Base-by-base conservation (phyloP, 2,329 filamentous ascomycete species). In the Colletotrichum salicis region DNA sequence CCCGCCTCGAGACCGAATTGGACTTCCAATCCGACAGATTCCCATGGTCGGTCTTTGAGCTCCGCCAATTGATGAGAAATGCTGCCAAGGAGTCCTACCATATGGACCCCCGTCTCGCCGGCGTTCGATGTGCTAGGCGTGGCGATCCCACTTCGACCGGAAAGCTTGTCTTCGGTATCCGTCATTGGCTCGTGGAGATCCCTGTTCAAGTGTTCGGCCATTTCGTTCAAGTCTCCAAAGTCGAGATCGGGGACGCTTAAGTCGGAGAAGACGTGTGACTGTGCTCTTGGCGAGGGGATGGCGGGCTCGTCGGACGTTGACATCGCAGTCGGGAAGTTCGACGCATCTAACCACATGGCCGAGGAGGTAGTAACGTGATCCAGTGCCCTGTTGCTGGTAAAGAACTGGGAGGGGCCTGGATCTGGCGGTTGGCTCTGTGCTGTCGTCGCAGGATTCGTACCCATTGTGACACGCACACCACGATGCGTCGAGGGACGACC, bases 161-260 rank as follows among this genome's bases (percentile, higher is more conserved):
- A 58, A n/a, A 58, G 29, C 55, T 22, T 58, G 7, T 58, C 55
- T 31, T 58, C 55, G n/a, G 24, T 19, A 33, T 58, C 19, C 8
- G 8, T 13, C 55, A 22, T 58, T 24, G 55, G 15, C 31, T 24
- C 55, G 31, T 58, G 55, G 1, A 58, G 19, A 58, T 58, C 55
- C 55, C 55, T 58, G 55, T 58, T 13, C 19, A 58, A 29, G n/a
- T 35, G 11, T 22, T 37, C 55, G n/a, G 31, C 55, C 55, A 58
- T 58, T 19, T 58, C 55, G 31, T 58, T 22, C 10, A 58, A 31
- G 37, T 58, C 31, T 58, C 31, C 55, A 11, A 58, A 58, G 31
- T 58, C 55, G 55, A 58, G 15, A 58, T 58, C 55, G 55, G 55
- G 55, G 19, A 58, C 55, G 31, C 31, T 58, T 15, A 58, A 13